Percentiles rank a stretch among this genome's conserved stretches.
These are phyloP conservation scores for Harringtonia lauricola DNA, from an alignment of 2,329 filamentous ascomycete genomes.

Conservation along the genomic window DNA sequence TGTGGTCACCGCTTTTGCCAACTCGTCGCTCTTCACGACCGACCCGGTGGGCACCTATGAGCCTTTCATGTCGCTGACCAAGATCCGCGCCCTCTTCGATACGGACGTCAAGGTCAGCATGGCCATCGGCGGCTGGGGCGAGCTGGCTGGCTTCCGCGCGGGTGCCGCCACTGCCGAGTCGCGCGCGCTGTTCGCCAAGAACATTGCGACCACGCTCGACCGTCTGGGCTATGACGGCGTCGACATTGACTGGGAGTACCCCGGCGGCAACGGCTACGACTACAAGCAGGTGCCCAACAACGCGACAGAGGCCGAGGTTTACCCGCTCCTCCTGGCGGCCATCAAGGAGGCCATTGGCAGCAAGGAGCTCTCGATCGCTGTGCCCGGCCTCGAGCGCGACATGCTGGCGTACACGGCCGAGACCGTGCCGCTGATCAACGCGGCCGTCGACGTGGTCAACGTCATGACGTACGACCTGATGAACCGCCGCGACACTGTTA, in stretches of 20 bases:
- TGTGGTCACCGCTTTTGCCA: slow-evolving; percentile 44
- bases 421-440: slow-evolving; percentile 46
- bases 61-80: slow-evolving; percentile 40
- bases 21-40: slow-evolving; percentile 35
- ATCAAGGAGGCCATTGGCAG: slow-evolving; percentile 47
- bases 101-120: slow-evolving; percentile 48
- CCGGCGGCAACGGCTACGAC: slow-evolving; percentile 57
- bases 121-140: slow-evolving; percentile 56
- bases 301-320: slow-evolving; percentile 50
- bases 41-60: slow-evolving; percentile 30
- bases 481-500: slow-evolving; percentile 55
- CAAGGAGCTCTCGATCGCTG: slow-evolving; percentile 56
- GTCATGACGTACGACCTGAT: slow-evolving; percentile 59
- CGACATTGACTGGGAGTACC: slow-evolving; percentile 24
- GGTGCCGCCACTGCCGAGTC: slow-evolving; percentile 34
- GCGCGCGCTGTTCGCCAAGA: slow-evolving; percentile 43
- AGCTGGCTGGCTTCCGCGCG: slow-evolving; percentile 42
- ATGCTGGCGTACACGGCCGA: slow-evolving; percentile 55
- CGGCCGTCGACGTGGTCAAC: slow-evolving; percentile 56
- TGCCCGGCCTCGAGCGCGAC: slow-evolving; percentile 52
- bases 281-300: slow-evolving; percentile 58
- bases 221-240: slow-evolving; percentile 47
- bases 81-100: slow-evolving; percentile 40
- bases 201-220: slow-evolving; percentile 42
- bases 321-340: slow-evolving; percentile 47